phyloP scores from a whole-genome alignment of 345 rosid species.

The Heritiera littoralis region DNA sequence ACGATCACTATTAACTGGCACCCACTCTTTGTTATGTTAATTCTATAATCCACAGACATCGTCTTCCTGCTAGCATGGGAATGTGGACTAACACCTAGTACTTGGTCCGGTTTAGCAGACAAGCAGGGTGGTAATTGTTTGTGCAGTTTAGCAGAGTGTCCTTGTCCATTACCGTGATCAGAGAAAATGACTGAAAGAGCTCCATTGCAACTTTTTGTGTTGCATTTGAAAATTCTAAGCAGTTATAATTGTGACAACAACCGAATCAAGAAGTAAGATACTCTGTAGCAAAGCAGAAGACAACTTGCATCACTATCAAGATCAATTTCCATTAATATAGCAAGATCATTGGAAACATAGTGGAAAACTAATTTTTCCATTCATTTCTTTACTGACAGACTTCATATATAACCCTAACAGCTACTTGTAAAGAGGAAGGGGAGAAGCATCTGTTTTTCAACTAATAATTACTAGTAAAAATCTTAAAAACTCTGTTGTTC shows the following conservation, averaged over 20 bases:
- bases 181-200: conserved; percentile 28
- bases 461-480: neutral
- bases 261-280: too few relatives aligned
- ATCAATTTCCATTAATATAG: too few relatives aligned
- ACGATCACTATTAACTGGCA: conserved; percentile 28
- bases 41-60: conserved; percentile 27
- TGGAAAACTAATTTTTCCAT: neutral
- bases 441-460: neutral
- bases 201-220: conserved; percentile 22
- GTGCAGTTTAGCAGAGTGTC: conserved; percentile 19
- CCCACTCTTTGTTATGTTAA: conserved; percentile 27
- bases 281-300: too few relatives aligned
- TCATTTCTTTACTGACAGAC: neutral
- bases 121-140: conserved; percentile 31
- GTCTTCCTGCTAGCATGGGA: conserved; percentile 32
- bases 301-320: too few relatives aligned
- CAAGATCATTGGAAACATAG: neutral
- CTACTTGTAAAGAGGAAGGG: neutral
- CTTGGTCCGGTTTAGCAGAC: conserved; percentile 26
- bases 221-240: conserved; percentile 23
- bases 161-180: conserved; percentile 31
- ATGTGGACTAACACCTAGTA: conserved; percentile 30
- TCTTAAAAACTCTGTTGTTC: neutral
- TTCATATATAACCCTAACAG: neutral
- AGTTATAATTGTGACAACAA: too few relatives aligned